Percentiles rank a stretch among this genome's conserved stretches.
Evolutionary conservation across 2,329 filamentous ascomycete species (phyloP).

Genomic region (Parastagonospora nodorum): DNA sequence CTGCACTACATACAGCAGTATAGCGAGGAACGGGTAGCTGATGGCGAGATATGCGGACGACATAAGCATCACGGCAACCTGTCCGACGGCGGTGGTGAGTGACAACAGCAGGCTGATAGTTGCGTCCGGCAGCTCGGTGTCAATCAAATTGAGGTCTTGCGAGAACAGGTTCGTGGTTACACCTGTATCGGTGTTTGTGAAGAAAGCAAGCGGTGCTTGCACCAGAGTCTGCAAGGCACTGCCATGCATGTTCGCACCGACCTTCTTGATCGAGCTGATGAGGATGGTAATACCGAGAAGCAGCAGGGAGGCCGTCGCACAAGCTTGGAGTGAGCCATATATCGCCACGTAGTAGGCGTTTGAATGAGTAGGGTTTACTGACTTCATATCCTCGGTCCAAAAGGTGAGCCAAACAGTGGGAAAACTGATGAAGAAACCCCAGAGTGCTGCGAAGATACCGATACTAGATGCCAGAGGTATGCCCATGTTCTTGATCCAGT

Average conservation of each 20-base stretch:
- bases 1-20: constrained; percentile 46
- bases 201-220: constrained; percentile 13
- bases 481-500: constrained; percentile 16
- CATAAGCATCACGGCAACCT: constrained; percentile 17
- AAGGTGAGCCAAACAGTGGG: constrained; percentile 16
- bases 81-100: constrained; percentile 1
- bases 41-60: constrained; percentile 37
- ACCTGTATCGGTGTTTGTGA: constrained; percentile 20
- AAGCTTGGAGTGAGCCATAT: constrained; percentile 15
- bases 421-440: constrained; percentile 17
- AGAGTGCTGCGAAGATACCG: constrained; percentile 6
- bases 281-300: constrained; percentile 24
- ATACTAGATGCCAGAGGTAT: neutral
- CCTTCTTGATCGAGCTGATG: constrained; percentile 34
- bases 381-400: constrained; percentile 10
- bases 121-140: constrained; percentile 42
- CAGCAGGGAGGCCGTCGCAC: constrained; percentile 8
- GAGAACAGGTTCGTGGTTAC: constrained; percentile 21
- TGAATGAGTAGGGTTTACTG: constrained; percentile 2
- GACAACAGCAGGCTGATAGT: neutral
- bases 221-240: constrained; percentile 43
- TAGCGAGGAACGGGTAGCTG: constrained; percentile 39
- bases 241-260: constrained; percentile 52
- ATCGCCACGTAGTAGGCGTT: constrained; percentile 14
- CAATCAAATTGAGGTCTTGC: constrained; percentile 50